Base-by-base conservation (phyloP, 225 moss, liverwort and hornwort genomes). In the Polytrichum formosum region DNA sequence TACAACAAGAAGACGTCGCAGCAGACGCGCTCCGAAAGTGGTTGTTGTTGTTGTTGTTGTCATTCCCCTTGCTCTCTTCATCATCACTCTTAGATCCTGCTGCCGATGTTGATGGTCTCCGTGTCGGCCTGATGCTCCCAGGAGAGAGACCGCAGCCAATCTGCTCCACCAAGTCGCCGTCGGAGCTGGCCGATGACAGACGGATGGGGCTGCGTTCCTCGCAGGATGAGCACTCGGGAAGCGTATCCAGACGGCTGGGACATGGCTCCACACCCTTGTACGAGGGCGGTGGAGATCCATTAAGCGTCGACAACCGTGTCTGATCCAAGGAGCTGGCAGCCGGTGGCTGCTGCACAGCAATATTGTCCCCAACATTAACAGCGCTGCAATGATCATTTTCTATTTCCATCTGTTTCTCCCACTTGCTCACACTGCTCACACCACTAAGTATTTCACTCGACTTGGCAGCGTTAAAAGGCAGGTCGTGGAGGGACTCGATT, bases 181-280 rank as follows among this genome's bases (percentile, higher is more conserved):
- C 20, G n/a, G n/a, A 20, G 23, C 59, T 58, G 18, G 56, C 59
- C 4, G 69, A 6, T 13, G 69, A 56, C 28, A 19, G 8, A 28
- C 69, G 56, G 30, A 30, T 28, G 21, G 69, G 69, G 22, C 56
- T 56, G 30, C 59, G 27, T 58, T 70, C 69, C 31, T 59, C 59
- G 54, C 69, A 56, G n/a, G 69, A 59, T 29, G 69, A 56, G 59
- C 69, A 56, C 30, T 70, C 69, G 10, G 69, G 69, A 19, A 70
- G 56, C 7, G 69, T 59, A 20, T 59, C 59, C 58, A 70, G 21
- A 56, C 69, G 55, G 69, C 69, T 70, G 5, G 28, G 8, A 59
- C 29, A 28, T 27, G 56, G 30, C 28, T 70, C 69, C 59, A 21
- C 19, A 20, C 58, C 21, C 58, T 46, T 16, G 46, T 46, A 46